Conservation (phyloP, 495 filamentous ascomycete genomes). For the Hypoxylon intermedium region DNA sequence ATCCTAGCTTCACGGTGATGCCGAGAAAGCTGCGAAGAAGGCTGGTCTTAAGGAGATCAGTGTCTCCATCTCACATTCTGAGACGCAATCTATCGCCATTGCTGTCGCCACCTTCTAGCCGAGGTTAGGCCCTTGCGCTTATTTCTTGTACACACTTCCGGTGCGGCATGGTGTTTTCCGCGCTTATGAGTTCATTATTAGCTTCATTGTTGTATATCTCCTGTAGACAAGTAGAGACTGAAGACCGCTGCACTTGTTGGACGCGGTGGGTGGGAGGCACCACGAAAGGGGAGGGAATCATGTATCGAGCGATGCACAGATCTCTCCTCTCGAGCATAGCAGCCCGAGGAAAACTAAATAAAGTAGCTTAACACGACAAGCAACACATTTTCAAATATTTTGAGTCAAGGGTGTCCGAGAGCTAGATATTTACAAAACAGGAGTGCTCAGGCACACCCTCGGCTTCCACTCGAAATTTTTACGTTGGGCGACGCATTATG, state of each 20-base stretch:
- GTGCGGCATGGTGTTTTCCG: slow-evolving; percentile 25
- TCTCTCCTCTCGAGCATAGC: neutral
- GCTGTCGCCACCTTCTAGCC: slow-evolving; percentile 78
- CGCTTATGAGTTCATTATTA: slow-evolving; percentile 16
- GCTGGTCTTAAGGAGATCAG: slow-evolving; percentile 84
- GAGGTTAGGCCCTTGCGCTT: neutral
- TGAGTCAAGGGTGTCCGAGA: neutral
- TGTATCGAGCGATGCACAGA: neutral
- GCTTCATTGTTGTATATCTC: slow-evolving; percentile 36
- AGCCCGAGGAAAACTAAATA: neutral
- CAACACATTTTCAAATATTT: neutral
- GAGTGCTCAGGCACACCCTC: neutral
- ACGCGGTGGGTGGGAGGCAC: neutral
- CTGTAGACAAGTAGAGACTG: slow-evolving; percentile 24
- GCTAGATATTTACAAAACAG: neutral
- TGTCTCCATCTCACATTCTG: slow-evolving; percentile 94
- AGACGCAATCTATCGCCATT: slow-evolving; percentile 89
- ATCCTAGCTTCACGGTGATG: slow-evolving; percentile 80
- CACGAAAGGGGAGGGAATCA: neutral
- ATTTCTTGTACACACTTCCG: slow-evolving; percentile 27
- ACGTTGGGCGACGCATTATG: neutral
- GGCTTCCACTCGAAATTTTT: slow-evolving; percentile 3
- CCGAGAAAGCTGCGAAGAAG: slow-evolving; percentile 77
- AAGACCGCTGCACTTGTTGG: slow-evolving; percentile 6
- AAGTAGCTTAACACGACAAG: neutral